phyloP scores from a whole-genome alignment of 805 yeast genomes.

The Kuraishia piskuri region DNA sequence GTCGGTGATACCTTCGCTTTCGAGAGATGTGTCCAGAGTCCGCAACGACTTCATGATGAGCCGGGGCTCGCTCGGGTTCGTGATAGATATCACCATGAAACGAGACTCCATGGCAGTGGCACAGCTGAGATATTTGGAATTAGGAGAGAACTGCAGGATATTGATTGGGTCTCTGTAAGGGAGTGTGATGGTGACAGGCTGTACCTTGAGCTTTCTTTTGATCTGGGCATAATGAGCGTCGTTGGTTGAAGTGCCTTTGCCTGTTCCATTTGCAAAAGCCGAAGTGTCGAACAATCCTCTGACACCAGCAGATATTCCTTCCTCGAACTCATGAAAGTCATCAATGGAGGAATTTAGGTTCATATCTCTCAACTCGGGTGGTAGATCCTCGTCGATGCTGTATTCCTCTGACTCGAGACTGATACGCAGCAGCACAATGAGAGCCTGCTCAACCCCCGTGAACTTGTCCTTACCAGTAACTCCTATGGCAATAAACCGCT shows the following conservation, averaged over 20 bases:
- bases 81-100: slow-evolving; percentile 64
- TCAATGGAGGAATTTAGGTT: background rate
- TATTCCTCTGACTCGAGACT: slow-evolving; percentile 7
- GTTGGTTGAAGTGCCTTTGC: background rate
- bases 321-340: slow-evolving; percentile 1
- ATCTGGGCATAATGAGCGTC: background rate
- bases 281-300: background rate
- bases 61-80: slow-evolving; percentile 55
- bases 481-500: slow-evolving; percentile 65
- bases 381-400: background rate
- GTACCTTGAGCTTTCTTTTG: slow-evolving; percentile 22
- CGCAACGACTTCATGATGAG: slow-evolving; percentile 62
- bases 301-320: background rate
- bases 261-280: background rate
- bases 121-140: slow-evolving; percentile 64
- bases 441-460: slow-evolving; percentile 66
- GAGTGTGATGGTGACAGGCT: slow-evolving; percentile 64
- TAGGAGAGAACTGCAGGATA: slow-evolving; percentile 61
- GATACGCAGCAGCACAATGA: slow-evolving; percentile 45
- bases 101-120: slow-evolving; percentile 74
- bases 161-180: slow-evolving; percentile 86
- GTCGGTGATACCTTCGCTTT: slow-evolving; percentile 86
- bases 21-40: slow-evolving; percentile 54
- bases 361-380: background rate
- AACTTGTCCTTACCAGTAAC: slow-evolving; percentile 71